phyloP scores from a whole-genome alignment of 208 protist genomes.

The Phytomonas francai region DNA sequence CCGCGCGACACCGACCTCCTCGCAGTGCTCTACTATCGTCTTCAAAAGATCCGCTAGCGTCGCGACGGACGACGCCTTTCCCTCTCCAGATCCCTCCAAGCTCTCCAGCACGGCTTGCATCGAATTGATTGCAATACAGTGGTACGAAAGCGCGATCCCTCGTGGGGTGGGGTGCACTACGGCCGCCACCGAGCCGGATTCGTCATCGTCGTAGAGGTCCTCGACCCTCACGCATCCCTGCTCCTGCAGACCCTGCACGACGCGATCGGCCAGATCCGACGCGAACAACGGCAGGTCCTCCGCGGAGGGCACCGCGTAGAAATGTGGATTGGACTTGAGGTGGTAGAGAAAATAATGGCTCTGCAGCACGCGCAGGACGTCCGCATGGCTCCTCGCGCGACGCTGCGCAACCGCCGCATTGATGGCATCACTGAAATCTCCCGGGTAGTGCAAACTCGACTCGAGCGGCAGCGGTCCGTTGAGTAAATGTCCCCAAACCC shows the following conservation, averaged over 20 bases:
- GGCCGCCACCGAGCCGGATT: constrained; percentile 37
- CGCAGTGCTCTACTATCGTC: constrained; percentile 28
- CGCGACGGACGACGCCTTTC: constrained; percentile 6
- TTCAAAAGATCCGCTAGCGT: constrained; percentile 36
- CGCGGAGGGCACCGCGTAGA: constrained; percentile 63
- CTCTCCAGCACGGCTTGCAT: constrained; percentile 35
- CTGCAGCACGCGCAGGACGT: constrained; percentile 68
- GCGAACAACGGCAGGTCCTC: constrained; percentile 67
- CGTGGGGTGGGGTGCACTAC: constrained; percentile 38
- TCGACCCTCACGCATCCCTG: constrained; percentile 39
- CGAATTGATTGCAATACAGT: constrained; percentile 52
- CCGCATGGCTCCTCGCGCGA: constrained; percentile 36
- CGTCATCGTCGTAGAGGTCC: constrained; percentile 22
- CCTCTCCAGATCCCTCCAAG: constrained; percentile 13
- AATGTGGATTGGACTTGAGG: constrained; percentile 60
- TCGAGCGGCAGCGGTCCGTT: constrained; percentile 81
- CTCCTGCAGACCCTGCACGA: constrained; percentile 40
- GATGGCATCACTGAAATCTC: constrained; percentile 69
- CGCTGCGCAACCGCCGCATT: constrained; percentile 69
- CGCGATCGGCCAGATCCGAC: constrained; percentile 54
- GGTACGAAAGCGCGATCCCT: constrained; percentile 48
- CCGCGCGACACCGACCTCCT: constrained; percentile 42
- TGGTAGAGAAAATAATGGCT: constrained; percentile 83
- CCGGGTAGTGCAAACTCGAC: constrained; percentile 66
- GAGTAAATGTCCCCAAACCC: constrained; percentile 57